Evolutionary conservation across 108 stramenopile genomes (phyloP), one percentile per base, ranked within the genome.

Genomic region (Cyclotella sp.): DNA sequence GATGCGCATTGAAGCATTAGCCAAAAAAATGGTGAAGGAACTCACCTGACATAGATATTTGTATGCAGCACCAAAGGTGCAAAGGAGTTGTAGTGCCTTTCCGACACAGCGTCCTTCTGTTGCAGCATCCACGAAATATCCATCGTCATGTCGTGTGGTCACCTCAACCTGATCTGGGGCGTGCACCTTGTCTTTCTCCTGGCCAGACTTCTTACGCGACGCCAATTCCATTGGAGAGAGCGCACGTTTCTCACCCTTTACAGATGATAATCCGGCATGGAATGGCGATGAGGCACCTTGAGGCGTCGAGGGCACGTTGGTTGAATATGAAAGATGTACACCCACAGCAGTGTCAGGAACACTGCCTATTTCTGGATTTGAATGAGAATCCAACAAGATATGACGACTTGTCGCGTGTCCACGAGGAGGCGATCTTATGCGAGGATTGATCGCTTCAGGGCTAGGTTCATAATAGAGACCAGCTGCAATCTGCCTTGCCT

Each of bases 21-120:
- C 11, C 16, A 27, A 24, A 55, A 1, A 57, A 57, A 26, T 3
- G 3, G 1, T 12, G 24, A 57, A 22, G 24, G 19, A 26, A 59
- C 84, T 83, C 68, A 88, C 87, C 78, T 86, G 79, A 54, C 91
- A 89, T 27, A 92, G 73, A 68, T 61, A 74, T 77, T 78, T 85
- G 44, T 92, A 86, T 39, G 86, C 89, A 26, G 86, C 85, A 53
- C 91, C 91, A 59, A 88, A 52, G 43, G 81, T 41, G 52, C 89
- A 88, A 0, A 92, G 43, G 45, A 90, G 43, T 82, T 90, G 79
- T 34, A 92, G 64, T 59, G 90, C 57, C 47, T 77, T 67, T 63
- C 71, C 64, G 28, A 82, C 81, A 55, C 39, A 66, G 39, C 54
- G 58, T 44, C 46, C 53, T 29, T 73, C 72, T 12, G 68, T 69